These are phyloP conservation scores for Amanita fuliginea DNA, from an alignment of 768 basidiomycete species.

Conservation along the genomic window DNA sequence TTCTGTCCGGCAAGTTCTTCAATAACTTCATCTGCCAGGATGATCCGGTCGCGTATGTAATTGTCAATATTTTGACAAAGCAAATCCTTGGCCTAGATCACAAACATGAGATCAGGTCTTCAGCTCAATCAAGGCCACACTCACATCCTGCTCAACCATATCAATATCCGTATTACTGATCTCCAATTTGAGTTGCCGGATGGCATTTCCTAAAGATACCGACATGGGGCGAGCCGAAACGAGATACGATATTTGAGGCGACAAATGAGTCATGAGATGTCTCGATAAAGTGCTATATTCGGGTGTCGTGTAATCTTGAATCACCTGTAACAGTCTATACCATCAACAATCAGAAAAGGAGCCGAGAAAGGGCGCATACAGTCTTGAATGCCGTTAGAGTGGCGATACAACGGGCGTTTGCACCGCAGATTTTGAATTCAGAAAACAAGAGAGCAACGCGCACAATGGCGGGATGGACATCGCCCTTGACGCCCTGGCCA, in stretches of 20 bases:
- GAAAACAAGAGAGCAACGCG: conserved; percentile 84
- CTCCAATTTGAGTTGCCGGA: conserved; percentile 89
- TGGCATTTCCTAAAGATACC: conserved; percentile 90
- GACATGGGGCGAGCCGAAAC: conserved; percentile 86
- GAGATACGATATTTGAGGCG: conserved; percentile 86
- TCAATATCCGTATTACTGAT: conserved; percentile 91
- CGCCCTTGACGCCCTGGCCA: conserved; percentile 53
- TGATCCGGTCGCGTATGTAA: conserved; percentile 90
- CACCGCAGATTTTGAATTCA: conserved; percentile 86
- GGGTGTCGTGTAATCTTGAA: conserved; percentile 84
- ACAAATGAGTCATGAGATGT: conserved; percentile 86
- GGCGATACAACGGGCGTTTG: conserved; percentile 92
- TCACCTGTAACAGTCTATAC: conserved; percentile 44
- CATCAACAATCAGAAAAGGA: conserved; percentile 7
- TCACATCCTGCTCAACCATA: conserved; percentile 88
- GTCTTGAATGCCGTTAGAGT: conserved; percentile 87
- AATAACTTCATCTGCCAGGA: conserved; percentile 89
- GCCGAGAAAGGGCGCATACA: conserved; percentile 33
- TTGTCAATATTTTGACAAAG: conserved; percentile 81
- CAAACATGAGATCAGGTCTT: conserved; percentile 4
- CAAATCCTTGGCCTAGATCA: conserved; percentile 68
- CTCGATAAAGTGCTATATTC: conserved; percentile 79
- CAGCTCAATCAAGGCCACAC: conserved; percentile 8
- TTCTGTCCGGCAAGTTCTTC: conserved; percentile 82
- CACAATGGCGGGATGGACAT: conserved; percentile 85